phyloP scores from a whole-genome alignment of 108 stramenopile species.

The Parietichytrium sp. region DNA sequence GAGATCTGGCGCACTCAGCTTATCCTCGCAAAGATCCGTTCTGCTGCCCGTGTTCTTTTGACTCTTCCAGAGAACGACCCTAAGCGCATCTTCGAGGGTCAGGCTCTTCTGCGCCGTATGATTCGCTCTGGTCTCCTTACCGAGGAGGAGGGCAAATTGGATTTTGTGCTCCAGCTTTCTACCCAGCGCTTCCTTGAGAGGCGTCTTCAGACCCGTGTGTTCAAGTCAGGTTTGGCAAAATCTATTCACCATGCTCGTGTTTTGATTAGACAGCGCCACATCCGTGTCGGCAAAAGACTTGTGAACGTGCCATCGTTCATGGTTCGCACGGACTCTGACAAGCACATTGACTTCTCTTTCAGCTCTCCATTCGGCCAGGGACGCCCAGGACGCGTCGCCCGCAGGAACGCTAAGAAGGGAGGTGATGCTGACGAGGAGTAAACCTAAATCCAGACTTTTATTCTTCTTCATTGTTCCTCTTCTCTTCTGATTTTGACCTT shows the following conservation, averaged over 20 bases:
- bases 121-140: conserved; percentile 90
- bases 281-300: conserved; percentile 93
- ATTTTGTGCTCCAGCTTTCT: conserved; percentile 93
- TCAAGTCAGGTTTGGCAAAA: conserved; percentile 98
- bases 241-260: conserved; percentile 98
- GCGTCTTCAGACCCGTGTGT: conserved; percentile 92
- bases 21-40: conserved; percentile 97
- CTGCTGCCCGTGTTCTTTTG: conserved; percentile 92
- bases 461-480: too few relatives aligned
- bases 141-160: conserved; percentile 92
- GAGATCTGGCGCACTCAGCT: conserved; percentile 99
- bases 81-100: conserved; percentile 97
- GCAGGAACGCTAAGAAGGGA: conserved; percentile 91
- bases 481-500: too few relatives aligned
- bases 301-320: conserved; percentile 98
- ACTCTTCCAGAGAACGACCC: conserved; percentile 94
- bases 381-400: conserved; percentile 92
- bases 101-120: conserved; percentile 95
- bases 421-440: conserved; percentile 86
- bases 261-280: conserved; percentile 98
- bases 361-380: conserved; percentile 96
- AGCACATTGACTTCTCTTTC: conserved; percentile 95
- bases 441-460: too few relatives aligned
- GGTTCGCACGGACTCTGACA: conserved; percentile 91
- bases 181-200: conserved; percentile 97